Evolutionary conservation across 2,329 filamentous ascomycete species (phyloP).

Genomic region (Leptographium lundbergii): DNA sequence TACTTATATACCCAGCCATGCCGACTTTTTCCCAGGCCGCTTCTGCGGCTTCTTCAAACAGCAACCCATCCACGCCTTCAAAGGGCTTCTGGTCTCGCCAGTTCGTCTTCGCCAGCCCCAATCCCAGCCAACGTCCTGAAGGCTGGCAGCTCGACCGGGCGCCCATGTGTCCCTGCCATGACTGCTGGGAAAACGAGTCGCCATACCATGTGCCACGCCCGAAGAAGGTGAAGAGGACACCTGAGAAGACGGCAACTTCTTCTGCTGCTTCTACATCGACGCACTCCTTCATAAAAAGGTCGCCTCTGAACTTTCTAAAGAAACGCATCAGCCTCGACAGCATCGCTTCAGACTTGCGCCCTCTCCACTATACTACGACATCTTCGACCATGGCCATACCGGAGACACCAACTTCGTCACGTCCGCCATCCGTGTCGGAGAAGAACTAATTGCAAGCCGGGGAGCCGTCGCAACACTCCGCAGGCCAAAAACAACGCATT

Average conservation of each 20-base stretch:
- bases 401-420: background rate
- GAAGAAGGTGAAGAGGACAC: background rate
- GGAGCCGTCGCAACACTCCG: background rate
- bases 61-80: background rate
- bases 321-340: background rate
- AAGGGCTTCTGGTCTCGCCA: background rate
- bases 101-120: background rate
- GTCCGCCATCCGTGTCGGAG: background rate
- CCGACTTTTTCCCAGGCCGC: background rate
- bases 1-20: background rate
- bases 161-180: conserved; percentile 3
- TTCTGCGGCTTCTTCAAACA: background rate
- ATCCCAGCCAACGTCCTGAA: background rate
- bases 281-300: background rate
- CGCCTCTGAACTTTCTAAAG: background rate
- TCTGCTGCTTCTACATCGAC: background rate
- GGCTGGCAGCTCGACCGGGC: background rate
- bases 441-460: background rate
- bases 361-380: background rate
- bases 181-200: conserved; percentile 1
- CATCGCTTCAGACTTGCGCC: background rate
- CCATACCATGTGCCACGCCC: background rate
- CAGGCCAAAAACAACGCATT: background rate
- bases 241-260: background rate
- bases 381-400: background rate